These are phyloP conservation scores for Aschersonia sp. DNA, from an alignment of 2,329 filamentous ascomycete genomes.

Conservation along the genomic window DNA sequence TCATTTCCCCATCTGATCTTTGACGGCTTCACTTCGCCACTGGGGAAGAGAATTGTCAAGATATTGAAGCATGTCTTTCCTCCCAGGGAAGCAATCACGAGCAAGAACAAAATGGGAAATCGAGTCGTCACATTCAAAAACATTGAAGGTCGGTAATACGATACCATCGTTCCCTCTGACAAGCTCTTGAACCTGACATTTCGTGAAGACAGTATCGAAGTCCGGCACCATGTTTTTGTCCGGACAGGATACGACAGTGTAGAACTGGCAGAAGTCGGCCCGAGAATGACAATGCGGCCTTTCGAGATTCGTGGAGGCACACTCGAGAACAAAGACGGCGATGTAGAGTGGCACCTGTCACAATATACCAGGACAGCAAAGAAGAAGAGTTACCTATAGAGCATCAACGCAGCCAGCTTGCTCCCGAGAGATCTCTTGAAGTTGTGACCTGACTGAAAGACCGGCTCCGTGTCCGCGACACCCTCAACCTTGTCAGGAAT, in stretches of 20 bases:
- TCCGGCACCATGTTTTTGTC: slow-evolving; percentile 73
- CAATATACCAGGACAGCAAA: slow-evolving; percentile 86
- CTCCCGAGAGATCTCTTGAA: slow-evolving; percentile 61
- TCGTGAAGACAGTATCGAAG: slow-evolving; percentile 62
- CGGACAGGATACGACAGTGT: slow-evolving; percentile 82
- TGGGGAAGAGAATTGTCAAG: slow-evolving; percentile 74
- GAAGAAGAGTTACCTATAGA: slow-evolving; percentile 53
- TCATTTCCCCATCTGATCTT: slow-evolving; percentile 92
- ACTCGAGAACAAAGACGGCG: slow-evolving; percentile 85
- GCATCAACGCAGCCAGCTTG: not conserved
- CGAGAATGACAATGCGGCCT: slow-evolving; percentile 90
- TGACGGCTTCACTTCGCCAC: slow-evolving; percentile 71
- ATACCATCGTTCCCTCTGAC: too few relatives aligned
- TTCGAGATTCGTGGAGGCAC: slow-evolving; percentile 91
- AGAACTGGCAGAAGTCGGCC: slow-evolving; percentile 78
- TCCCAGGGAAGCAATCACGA: slow-evolving; percentile 62
- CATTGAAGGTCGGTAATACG: slow-evolving; percentile 37
- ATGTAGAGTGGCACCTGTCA: slow-evolving; percentile 91
- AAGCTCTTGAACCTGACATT: too few relatives aligned
- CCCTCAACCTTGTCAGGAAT: too few relatives aligned
- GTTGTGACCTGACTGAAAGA: slow-evolving; percentile 57
- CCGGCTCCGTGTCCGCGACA: too few relatives aligned
- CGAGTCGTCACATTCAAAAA: slow-evolving; percentile 90
- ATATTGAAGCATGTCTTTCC: slow-evolving; percentile 92
- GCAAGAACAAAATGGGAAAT: slow-evolving; percentile 64